These are phyloP conservation scores for Malus hybrid DNA, from an alignment of 331 rosid genomes.

Conservation along the genomic window DNA sequence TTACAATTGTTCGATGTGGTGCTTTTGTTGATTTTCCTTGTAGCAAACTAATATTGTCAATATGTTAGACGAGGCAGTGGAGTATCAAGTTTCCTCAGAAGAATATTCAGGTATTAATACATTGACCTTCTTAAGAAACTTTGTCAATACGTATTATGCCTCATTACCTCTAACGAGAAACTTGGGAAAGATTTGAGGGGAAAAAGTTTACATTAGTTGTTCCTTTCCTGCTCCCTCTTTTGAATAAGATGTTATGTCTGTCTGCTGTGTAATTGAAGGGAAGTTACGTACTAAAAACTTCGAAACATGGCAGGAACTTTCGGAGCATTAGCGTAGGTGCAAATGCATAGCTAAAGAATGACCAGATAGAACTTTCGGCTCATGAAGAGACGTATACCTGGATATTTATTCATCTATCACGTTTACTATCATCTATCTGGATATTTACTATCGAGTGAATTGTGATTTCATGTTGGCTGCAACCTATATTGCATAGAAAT, in stretches of 20 bases:
- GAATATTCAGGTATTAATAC: slow-evolving; percentile 65
- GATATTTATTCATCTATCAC: neutral
- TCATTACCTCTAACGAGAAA: neutral
- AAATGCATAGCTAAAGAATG: slow-evolving; percentile 48
- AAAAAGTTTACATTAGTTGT: neutral
- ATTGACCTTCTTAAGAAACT: neutral
- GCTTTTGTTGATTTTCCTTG: slow-evolving; percentile 16
- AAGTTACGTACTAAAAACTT: slow-evolving; percentile 10
- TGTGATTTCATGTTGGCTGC: too few relatives aligned
- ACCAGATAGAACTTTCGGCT: slow-evolving; percentile 17
- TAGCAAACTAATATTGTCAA: slow-evolving; percentile 95
- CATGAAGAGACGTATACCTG: neutral
- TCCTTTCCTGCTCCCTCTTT: neutral
- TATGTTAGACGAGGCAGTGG: slow-evolving; percentile 87
- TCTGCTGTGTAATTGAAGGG: neutral
- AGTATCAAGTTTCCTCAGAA: slow-evolving; percentile 68
- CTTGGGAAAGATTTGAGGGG: neutral
- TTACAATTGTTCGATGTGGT: neutral
- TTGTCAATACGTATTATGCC: neutral
- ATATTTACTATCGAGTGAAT: neutral
- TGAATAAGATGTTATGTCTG: neutral
- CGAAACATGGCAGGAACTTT: slow-evolving; percentile 64
- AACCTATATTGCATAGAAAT: too few relatives aligned
- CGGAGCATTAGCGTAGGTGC: slow-evolving; percentile 67
- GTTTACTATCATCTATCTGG: neutral